These are phyloP conservation scores for Davidsoniella eucalypti DNA, from an alignment of 2,329 filamentous ascomycete genomes.

Conservation along the genomic window DNA sequence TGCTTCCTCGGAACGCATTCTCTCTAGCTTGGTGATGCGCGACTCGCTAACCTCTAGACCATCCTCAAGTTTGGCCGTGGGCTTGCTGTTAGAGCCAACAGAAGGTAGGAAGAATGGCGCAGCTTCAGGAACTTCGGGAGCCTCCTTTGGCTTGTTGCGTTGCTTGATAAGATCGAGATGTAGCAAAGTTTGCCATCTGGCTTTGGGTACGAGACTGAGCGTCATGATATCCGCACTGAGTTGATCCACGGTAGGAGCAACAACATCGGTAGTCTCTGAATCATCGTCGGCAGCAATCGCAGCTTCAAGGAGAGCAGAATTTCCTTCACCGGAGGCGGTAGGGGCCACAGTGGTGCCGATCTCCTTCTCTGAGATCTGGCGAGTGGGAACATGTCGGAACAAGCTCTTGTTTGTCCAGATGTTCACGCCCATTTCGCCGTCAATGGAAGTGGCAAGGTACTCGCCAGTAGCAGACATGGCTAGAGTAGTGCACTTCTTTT, in stretches of 20 bases:
- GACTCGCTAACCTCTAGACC: conserved; percentile 32
- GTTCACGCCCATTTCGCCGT: conserved; percentile 71
- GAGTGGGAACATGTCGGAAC: conserved; percentile 75
- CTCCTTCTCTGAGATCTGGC: conserved; percentile 65
- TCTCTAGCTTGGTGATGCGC: conserved; percentile 52
- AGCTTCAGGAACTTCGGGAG: conserved; percentile 81
- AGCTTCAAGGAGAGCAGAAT: conserved; percentile 43
- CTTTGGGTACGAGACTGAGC: conserved; percentile 74
- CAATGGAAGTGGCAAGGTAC: conserved; percentile 78
- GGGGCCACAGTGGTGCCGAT: conserved; percentile 50
- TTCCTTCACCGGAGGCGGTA: conserved; percentile 69
- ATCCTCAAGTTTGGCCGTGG: conserved; percentile 19
- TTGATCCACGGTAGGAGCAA: conserved; percentile 49
- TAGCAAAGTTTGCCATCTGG: conserved; percentile 83
- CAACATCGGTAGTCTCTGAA: conserved; percentile 32
- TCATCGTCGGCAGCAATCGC: conserved; percentile 41
- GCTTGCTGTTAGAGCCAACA: conserved; percentile 21
- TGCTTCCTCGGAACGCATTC: conserved; percentile 36
- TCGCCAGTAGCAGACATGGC: conserved; percentile 84
- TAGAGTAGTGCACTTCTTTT: conserved; percentile 63
- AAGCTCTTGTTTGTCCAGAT: conserved; percentile 91
- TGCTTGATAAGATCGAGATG: conserved; percentile 85
- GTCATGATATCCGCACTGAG: conserved; percentile 72
- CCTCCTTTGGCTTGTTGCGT: conserved; percentile 85
- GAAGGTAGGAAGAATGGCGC: conserved; percentile 89